phyloP scores from a whole-genome alignment of 169 alveolate genomes.

The Toxoplasma gondii region DNA sequence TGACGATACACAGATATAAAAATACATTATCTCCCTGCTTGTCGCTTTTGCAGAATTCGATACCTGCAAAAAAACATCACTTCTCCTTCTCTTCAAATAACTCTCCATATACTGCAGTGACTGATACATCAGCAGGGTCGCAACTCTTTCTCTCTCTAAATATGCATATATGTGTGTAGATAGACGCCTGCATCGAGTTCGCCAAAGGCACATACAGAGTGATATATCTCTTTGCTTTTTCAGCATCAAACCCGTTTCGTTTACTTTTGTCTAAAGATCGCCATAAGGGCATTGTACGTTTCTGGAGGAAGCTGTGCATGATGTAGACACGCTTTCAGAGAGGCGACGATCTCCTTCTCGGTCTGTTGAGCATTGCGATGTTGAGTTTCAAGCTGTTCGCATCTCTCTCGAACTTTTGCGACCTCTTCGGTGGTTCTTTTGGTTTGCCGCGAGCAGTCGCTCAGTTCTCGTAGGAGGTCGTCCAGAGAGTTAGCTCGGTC shows the following conservation, averaged over 20 bases:
- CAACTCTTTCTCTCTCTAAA: neutral
- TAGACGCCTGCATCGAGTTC: no score
- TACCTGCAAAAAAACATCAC: no score
- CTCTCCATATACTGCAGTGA: neutral
- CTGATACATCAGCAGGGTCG: neutral
- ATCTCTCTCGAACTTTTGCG: neutral
- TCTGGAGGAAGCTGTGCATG: conserved; percentile 1
- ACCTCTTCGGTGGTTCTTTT: neutral
- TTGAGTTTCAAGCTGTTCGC: neutral
- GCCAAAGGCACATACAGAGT: no score
- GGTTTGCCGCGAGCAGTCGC: neutral
- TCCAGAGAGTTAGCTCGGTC: neutral
- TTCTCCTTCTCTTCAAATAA: neutral
- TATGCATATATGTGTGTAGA: no score
- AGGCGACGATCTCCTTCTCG: neutral
- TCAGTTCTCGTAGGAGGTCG: neutral
- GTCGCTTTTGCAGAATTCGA: no score
- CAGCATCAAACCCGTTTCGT: no score
- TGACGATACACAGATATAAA: no score
- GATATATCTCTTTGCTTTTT: no score
- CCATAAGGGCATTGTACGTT: neutral
- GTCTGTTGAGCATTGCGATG: neutral
- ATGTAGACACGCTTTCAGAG: neutral
- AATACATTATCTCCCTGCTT: no score
- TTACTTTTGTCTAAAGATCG: neutral